Conservation (phyloP, 345 rosid species). For the Acer campestre region DNA sequence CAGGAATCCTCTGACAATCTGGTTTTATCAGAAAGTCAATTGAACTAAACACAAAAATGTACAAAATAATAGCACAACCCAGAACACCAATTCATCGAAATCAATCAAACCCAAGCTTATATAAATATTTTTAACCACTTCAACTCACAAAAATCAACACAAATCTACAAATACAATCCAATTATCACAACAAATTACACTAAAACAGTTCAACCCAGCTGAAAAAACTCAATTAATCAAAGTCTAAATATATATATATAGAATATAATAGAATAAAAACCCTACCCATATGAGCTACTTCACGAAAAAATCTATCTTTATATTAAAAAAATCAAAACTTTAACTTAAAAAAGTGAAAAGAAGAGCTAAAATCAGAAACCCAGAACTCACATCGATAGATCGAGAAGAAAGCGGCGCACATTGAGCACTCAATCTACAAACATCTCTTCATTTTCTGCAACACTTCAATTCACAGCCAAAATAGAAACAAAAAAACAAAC, state of each 20-base stretch:
- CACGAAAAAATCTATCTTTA: conserved; percentile 10
- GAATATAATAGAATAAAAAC: neutral
- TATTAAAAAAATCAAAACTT: neutral
- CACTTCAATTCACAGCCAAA: neutral
- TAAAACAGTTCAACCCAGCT: neutral
- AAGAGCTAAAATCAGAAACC: neutral
- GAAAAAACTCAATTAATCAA: conserved; percentile 7
- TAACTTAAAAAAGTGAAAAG: neutral
- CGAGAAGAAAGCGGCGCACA: conserved; percentile 25
- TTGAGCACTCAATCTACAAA: conserved; percentile 8
- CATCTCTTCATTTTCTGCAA: neutral
- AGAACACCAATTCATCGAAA: neutral
- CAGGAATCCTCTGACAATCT: conserved; percentile 79
- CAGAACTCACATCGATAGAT: conserved; percentile 39
- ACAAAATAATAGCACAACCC: neutral
- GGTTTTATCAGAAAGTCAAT: conserved; percentile 61
- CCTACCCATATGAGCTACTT: neutral
- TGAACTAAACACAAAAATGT: conserved; percentile 5
- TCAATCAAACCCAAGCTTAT: neutral
- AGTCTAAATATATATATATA: no score
- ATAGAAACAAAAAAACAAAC: neutral
- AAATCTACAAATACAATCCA: neutral
- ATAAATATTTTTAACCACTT: neutral
- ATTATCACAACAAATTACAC: neutral
- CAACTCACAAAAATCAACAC: neutral